phyloP scores from a whole-genome alignment of 441 rosid species.

The Populus hybrid region DNA sequence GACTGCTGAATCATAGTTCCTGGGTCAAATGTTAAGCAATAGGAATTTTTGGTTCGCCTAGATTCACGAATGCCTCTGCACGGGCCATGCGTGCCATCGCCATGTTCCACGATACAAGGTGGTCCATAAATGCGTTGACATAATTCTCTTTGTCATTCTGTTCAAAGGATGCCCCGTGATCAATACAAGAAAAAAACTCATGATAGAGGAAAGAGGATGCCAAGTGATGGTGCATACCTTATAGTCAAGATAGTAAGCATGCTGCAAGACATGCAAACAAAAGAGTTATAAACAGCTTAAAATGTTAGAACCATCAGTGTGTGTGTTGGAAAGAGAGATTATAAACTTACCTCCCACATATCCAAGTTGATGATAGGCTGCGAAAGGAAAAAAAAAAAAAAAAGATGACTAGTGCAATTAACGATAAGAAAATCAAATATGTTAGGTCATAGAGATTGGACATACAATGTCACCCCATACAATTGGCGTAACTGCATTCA shows the following conservation, averaged over 20 bases:
- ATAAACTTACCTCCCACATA: constrained; percentile 79
- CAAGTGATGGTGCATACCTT: constrained; percentile 43
- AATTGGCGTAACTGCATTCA: constrained; percentile 67
- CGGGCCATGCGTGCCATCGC: constrained; percentile 73
- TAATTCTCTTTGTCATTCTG: constrained; percentile 79
- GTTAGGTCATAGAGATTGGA: neutral
- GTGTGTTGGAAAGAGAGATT: neutral
- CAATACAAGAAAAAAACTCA: neutral
- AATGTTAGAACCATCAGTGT: neutral
- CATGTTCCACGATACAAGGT: constrained; percentile 84
- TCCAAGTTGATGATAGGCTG: constrained; percentile 90
- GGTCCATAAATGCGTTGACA: constrained; percentile 58
- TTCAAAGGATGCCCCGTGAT: neutral
- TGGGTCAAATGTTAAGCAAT: constrained; percentile 36
- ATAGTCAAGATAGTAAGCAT: constrained; percentile 85
- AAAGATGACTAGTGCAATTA: constrained; percentile 19
- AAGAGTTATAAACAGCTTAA: constrained; percentile 5
- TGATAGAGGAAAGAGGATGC: constrained; percentile 3
- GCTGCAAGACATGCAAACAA: constrained; percentile 46
- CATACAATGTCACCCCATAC: constrained; percentile 88
- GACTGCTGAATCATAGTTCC: constrained; percentile 3
- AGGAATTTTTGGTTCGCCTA: constrained; percentile 78
- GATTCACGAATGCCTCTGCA: constrained; percentile 82
- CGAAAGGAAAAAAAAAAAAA: constrained; percentile 26
- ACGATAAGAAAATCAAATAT: constrained; percentile 5